Conservation (phyloP, 75 land plant species). For the Isoetes taiwanensis region DNA sequence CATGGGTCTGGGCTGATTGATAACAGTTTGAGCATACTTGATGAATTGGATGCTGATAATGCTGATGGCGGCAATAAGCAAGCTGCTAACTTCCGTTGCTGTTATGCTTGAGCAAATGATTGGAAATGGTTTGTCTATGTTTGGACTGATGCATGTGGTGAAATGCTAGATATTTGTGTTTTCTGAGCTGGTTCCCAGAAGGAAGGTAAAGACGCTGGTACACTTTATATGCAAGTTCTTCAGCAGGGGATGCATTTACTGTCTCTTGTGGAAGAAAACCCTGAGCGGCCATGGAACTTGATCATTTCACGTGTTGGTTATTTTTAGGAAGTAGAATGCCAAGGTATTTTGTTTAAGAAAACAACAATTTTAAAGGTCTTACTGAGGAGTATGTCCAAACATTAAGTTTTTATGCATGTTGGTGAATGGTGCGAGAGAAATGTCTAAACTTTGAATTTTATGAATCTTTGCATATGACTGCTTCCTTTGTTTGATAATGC, state of each 20-base stretch:
- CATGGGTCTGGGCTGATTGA: conserved; percentile 24
- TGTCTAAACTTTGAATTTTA: too few relatives aligned
- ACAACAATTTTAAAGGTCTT: too few relatives aligned
- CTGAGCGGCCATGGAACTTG: conserved; percentile 43
- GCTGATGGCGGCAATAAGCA: conserved; percentile 26
- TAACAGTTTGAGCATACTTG: conserved; percentile 24
- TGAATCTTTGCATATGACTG: too few relatives aligned
- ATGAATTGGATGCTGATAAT: conserved; percentile 34
- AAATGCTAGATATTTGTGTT: conserved; percentile 66
- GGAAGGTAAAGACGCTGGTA: conserved; percentile 64
- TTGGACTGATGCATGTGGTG: conserved; percentile 97
- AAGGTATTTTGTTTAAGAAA: too few relatives aligned
- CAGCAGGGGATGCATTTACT: conserved; percentile 79
- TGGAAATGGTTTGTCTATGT: conserved; percentile 93
- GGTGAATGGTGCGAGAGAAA: too few relatives aligned
- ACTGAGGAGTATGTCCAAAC: too few relatives aligned
- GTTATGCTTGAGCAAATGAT: conserved; percentile 94
- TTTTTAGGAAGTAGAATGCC: conserved; percentile 85
- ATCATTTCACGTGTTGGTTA: conserved; percentile 78
- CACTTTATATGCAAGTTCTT: conserved; percentile 69
- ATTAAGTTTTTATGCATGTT: too few relatives aligned
- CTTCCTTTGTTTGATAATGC: too few relatives aligned
- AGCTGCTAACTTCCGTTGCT: conserved; percentile 71
- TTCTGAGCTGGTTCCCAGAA: conserved; percentile 60
- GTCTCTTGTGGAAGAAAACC: conserved; percentile 36